phyloP scores from a whole-genome alignment of 2,329 filamentous ascomycete genomes.

The Elsinoe batatas region DNA sequence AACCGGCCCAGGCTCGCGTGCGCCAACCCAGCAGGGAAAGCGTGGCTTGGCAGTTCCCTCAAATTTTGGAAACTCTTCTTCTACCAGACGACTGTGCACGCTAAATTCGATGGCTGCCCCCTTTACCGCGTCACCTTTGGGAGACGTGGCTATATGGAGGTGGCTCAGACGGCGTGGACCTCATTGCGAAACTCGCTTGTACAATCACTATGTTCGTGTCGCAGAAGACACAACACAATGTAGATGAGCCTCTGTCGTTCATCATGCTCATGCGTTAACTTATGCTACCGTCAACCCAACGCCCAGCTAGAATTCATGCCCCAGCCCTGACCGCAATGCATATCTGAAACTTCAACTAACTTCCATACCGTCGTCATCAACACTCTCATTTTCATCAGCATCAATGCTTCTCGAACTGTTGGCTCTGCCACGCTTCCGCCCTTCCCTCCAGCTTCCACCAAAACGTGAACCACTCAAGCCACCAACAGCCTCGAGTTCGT shows the following conservation, averaged over 20 bases:
- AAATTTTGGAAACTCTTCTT: not conserved
- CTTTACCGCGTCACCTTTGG: not conserved
- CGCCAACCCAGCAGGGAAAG: not conserved
- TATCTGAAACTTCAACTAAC: constrained; percentile 12
- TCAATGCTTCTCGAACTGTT: constrained; percentile 33
- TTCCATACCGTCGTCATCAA: constrained; percentile 26
- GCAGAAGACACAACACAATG: not conserved
- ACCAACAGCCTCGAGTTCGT: constrained; percentile 61
- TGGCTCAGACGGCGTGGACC: not conserved
- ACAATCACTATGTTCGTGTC: not conserved
- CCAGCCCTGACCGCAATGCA: not conserved
- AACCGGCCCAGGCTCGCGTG: not conserved
- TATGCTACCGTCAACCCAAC: not conserved
- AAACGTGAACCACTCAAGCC: constrained; percentile 42
- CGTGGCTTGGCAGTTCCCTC: not conserved
- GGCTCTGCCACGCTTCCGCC: constrained; percentile 35
- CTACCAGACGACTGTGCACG: not conserved
- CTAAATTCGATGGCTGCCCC: not conserved
- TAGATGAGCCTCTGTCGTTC: not conserved
- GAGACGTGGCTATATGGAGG: not conserved
- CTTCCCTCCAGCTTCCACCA: constrained; percentile 31
- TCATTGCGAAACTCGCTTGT: not conserved
- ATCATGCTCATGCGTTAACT: not conserved
- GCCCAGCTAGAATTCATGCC: not conserved
- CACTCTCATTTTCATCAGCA: constrained; percentile 20